Percentiles rank a stretch among this genome's conserved stretches.
These are phyloP conservation scores for Paspalum notatum DNA, from an alignment of 176 grass and related monocot genomes.

Conservation along the genomic window DNA sequence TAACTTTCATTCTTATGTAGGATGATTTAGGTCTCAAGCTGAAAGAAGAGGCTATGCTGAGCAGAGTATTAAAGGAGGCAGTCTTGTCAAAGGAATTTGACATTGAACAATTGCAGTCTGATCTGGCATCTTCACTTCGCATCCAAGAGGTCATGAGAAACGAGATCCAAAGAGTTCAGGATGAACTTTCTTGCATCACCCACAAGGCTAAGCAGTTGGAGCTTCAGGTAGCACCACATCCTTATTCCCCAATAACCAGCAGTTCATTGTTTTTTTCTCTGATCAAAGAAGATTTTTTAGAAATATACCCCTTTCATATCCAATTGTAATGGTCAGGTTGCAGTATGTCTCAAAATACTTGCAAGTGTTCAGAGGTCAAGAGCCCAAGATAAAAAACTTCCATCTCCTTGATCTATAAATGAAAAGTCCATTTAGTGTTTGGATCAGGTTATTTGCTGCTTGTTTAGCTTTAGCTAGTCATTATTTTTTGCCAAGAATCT, in stretches of 20 bases:
- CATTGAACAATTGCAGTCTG: slow-evolving; percentile 66
- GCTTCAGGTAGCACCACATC: slow-evolving; percentile 58
- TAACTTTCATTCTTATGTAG: slow-evolving; percentile 41
- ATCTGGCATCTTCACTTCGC: slow-evolving; percentile 71
- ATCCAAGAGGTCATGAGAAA: slow-evolving; percentile 67
- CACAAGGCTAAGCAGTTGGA: slow-evolving; percentile 84
- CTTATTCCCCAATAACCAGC: background rate
- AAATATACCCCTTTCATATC: background rate
- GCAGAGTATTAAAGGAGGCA: slow-evolving; percentile 75
- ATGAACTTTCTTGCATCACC: slow-evolving; percentile 75
- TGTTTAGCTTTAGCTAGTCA: background rate
- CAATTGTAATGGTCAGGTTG: background rate
- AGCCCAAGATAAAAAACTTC: background rate
- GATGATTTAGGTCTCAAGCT: slow-evolving; percentile 68
- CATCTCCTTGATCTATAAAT: background rate
- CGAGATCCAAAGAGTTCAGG: slow-evolving; percentile 80
- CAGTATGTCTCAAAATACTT: background rate
- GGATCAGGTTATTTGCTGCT: background rate
- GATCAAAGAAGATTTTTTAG: slow-evolving; percentile 5
- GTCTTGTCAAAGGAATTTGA: slow-evolving; percentile 79
- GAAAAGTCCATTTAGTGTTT: background rate
- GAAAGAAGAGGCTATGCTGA: slow-evolving; percentile 76
- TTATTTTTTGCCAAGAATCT: slow-evolving; percentile 13
- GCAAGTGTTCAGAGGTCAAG: background rate
- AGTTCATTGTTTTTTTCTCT: background rate